These are phyloP conservation scores for Cyphellophora attinorum DNA, from an alignment of 2,329 filamentous ascomycete species.

Conservation along the genomic window DNA sequence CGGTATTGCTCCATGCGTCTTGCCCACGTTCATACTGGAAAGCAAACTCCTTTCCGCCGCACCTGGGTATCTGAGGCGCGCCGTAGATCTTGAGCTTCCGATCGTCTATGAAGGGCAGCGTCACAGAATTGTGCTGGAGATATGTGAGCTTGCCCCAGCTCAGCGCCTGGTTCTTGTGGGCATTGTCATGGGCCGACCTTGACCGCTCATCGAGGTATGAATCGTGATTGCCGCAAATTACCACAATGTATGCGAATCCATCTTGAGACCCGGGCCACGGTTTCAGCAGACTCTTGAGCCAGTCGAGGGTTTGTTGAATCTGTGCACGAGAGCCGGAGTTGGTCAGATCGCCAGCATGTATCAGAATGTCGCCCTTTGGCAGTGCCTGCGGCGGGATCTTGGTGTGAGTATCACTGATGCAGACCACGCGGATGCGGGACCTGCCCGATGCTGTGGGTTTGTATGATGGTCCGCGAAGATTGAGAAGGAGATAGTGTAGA, in stretches of 20 bases:
- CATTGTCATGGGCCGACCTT: conserved; percentile 45
- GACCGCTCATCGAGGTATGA: conserved; percentile 66
- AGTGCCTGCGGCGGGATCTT: conserved; percentile 33
- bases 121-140: conserved; percentile 59
- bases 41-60: conserved; percentile 61
- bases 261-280: conserved; percentile 15
- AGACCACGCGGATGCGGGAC: conserved; percentile 62
- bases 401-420: conserved; percentile 82
- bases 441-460: conserved; percentile 39
- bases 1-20: conserved; percentile 62
- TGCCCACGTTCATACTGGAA: conserved; percentile 62
- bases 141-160: conserved; percentile 64
- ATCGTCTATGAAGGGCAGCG: conserved; percentile 49
- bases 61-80: conserved; percentile 67
- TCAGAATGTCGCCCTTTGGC: conserved; percentile 71
- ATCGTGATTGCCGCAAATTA: conserved; percentile 84
- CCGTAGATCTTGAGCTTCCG: conserved; percentile 66
- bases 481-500: conserved; percentile 55
- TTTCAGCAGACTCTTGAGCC: conserved; percentile 53
- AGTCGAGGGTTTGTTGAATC: conserved; percentile 76
- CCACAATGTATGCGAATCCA: conserved; percentile 69
- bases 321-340: conserved; percentile 61
- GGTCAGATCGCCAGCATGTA: conserved; percentile 82
- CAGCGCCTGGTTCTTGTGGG: conserved; percentile 40
- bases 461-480: conserved; percentile 58